Evolutionary conservation across 495 filamentous ascomycete species (phyloP), one percentile per base, ranked within the genome.

Genomic region (Lepraria neglecta): DNA sequence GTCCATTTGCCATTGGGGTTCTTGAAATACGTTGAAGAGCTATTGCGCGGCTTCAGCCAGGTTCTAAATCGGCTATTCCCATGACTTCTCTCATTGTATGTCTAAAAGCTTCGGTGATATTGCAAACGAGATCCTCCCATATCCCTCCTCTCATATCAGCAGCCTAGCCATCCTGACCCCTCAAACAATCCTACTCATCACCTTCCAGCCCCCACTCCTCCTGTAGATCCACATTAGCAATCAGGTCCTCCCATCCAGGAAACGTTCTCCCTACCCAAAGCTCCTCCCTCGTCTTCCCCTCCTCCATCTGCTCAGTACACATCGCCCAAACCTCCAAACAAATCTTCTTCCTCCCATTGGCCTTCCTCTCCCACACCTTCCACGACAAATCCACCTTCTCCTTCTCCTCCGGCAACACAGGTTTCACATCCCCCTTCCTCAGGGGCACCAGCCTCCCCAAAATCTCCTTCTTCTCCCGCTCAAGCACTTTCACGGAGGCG

Each of bases 291-390:
- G 67, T 77, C 67, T 73, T 74, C 47, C 73, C 74, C 50, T 78
- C 75, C 24, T 78, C 75, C 60, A 83, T 62, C 35, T 74, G 70
- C 53, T 79, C 79, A 47, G 76, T 75, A 62, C 73, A 76, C 55
- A 65, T 70, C n/a, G 57, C 69, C 80, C 80, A 83, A 27, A 85
- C 53, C 43, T 80, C 76, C 44, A 73, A 66, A 68, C 76, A 83
- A 14, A 85, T 81, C 53, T 71, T 76, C 68, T 75, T 74, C 58
- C 85, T 77, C 27, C 62, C 60, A 27, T 55, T 68, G 40, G 72
- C 77, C 52, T 76, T 76, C 38, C 59, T 71, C 56, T 71, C 69
- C 85, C 84, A 88, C 48, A 71, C 66, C 56, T 73, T 76, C 74
- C 74, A 24, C 6, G 35, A 10, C 9, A 38, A 38, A 38, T 83